Percentiles rank a stretch among this genome's conserved stretches.
Evolutionary conservation across 495 filamentous ascomycete species (phyloP).

Genomic region (Xylaria intraflava): DNA sequence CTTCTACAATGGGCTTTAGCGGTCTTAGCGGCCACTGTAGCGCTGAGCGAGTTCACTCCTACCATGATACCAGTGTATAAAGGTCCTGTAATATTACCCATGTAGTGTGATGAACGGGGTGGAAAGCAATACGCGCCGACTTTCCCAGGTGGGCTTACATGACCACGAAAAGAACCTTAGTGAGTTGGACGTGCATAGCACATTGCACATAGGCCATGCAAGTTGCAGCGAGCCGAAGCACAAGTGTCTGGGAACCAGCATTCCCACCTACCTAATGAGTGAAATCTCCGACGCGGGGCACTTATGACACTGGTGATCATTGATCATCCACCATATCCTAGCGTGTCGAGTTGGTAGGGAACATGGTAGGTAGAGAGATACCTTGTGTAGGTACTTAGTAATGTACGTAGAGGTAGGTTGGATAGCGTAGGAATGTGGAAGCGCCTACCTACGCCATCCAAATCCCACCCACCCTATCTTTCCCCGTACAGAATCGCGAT

Average conservation of each 20-base stretch:
- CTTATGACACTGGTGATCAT: constrained; percentile 4
- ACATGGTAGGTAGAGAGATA: neutral
- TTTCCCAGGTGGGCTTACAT: neutral
- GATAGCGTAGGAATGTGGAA: too few relatives aligned
- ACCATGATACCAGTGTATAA: too few relatives aligned
- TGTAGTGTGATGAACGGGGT: neutral
- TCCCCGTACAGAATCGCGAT: too few relatives aligned
- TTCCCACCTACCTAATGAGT: neutral
- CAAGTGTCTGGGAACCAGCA: constrained; percentile 2
- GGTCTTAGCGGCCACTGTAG: too few relatives aligned
- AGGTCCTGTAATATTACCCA: too few relatives aligned
- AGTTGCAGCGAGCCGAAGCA: neutral
- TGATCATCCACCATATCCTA: neutral
- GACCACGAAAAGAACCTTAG: neutral
- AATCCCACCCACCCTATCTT: too few relatives aligned
- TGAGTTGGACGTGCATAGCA: constrained; percentile 5
- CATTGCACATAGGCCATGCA: constrained; percentile 6
- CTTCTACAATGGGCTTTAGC: too few relatives aligned
- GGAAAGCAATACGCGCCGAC: neutral
- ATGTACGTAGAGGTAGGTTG: too few relatives aligned
- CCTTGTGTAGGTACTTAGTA: too few relatives aligned
- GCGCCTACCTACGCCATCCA: too few relatives aligned
- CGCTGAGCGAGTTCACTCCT: too few relatives aligned
- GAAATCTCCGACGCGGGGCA: constrained; percentile 10
- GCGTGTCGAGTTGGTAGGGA: neutral